Base-by-base conservation (phyloP, 495 filamentous ascomycete genomes). In the Parathielavia hyrcaniae region DNA sequence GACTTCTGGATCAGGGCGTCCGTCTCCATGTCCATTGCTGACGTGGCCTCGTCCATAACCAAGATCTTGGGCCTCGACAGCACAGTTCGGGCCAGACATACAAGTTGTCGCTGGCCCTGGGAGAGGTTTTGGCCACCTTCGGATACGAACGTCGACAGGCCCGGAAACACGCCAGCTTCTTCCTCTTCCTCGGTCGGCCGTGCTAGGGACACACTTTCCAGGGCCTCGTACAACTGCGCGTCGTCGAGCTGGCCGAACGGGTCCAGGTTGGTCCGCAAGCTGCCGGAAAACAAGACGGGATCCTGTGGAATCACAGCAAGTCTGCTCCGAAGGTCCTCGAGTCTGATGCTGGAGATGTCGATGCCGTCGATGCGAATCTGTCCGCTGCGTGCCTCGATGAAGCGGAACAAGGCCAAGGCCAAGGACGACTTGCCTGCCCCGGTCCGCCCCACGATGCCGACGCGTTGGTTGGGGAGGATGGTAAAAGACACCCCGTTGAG, bases 391-490 rank as follows among this genome's bases (percentile, higher is more conserved):
- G 55, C 13, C 45, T 78, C 73, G 4, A 74, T 61, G 40, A 71
- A 69, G 1, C 76, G 67, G 12, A 79, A 68, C 4, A 79, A 61
- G 13, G 74, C 64, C 14, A 74, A 48, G 1, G 64, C 61, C 34
- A 75, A 54, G 11, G 62, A 67, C 0, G 69, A 71, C 44, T 76
- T 77, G 0, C 78, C 78, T 6, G 75, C 75, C 0, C 78, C 76
- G 0, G 77, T 79, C 10, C 77, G 70, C 1, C 78, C 78, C 11
- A 78, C 71, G 17, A 81, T 64, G 13, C 71, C 77, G 0, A 79
- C 59, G 1, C 73, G 63, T 58, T 79, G 64, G 10, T 62, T 53
- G 0, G 67, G 55, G 16, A 58, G 60, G 41, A 74, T 66, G 4
- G 67, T 55, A 40, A 79, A 68, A 20, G 54, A 70, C 19, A 75